Conservation (phyloP, 2,329 filamentous ascomycete species). For the Bertia moriformis region DNA sequence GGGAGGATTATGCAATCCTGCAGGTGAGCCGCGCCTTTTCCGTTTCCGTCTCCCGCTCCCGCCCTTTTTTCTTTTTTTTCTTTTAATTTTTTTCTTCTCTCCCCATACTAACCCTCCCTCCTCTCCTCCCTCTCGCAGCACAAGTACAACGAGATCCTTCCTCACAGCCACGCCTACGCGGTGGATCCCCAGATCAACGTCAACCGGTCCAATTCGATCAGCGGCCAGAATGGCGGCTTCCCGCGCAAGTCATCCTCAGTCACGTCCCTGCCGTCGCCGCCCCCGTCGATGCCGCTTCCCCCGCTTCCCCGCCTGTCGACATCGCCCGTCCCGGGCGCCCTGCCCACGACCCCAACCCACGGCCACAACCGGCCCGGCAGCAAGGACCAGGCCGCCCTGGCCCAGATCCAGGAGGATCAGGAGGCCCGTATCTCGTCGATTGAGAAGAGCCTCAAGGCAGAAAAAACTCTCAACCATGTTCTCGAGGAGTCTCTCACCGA, state of each 20-base stretch:
- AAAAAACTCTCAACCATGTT: slow-evolving; percentile 90
- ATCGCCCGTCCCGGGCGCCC: slow-evolving; percentile 26
- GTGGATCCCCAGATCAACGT: slow-evolving; percentile 11
- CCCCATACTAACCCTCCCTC: not conserved
- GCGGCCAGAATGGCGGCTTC: slow-evolving; percentile 21
- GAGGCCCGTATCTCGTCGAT: slow-evolving; percentile 89
- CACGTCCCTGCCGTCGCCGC: slow-evolving; percentile 76
- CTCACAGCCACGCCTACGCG: slow-evolving; percentile 12
- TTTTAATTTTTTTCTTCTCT: not conserved
- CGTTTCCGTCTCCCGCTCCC: not conserved
- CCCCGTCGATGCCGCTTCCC: slow-evolving; percentile 87
- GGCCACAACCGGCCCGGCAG: slow-evolving; percentile 62
- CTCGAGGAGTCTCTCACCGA: slow-evolving; percentile 92
- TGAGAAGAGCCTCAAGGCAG: slow-evolving; percentile 88
- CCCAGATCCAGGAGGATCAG: slow-evolving; percentile 82
- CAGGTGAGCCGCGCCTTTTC: slow-evolving; percentile 42
- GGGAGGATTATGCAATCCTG: slow-evolving; percentile 58
- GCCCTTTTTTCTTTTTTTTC: too few species aligned
- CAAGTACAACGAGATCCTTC: slow-evolving; percentile 44
- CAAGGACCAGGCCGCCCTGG: slow-evolving; percentile 60
- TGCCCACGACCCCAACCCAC: slow-evolving; percentile 37
- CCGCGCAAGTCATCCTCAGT: slow-evolving; percentile 75
- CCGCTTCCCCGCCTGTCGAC: slow-evolving; percentile 51
- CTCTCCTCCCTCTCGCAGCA: slow-evolving; percentile 25
- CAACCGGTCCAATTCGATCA: slow-evolving; percentile 43